These are phyloP conservation scores for Myxozyma udenii DNA, from an alignment of 805 yeast genomes.

Conservation along the genomic window DNA sequence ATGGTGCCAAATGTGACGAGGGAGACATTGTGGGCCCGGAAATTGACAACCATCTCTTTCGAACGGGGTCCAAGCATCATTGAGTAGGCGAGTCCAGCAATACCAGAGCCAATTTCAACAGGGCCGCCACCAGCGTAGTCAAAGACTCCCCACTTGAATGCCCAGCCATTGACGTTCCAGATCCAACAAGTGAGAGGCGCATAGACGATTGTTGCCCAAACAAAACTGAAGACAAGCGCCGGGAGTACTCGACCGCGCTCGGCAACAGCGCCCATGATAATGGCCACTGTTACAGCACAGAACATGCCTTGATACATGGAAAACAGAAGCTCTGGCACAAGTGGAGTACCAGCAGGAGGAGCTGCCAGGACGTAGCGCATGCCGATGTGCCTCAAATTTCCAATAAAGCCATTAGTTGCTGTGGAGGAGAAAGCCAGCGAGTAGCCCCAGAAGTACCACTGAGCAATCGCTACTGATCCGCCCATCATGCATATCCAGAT, in stretches of 20 bases:
- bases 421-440: conserved; percentile 81
- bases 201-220: conserved; percentile 89
- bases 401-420: conserved; percentile 81
- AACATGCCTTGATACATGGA: conserved; percentile 90
- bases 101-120: conserved; percentile 88
- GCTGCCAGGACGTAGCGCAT: conserved; percentile 63
- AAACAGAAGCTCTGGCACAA: conserved; percentile 78
- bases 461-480: conserved; percentile 74
- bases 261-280: conserved; percentile 87
- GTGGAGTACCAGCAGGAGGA: conserved; percentile 40
- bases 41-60: conserved; percentile 53
- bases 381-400: conserved; percentile 80
- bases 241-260: conserved; percentile 91
- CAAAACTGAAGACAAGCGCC: conserved; percentile 71
- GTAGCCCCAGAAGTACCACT: conserved; percentile 99
- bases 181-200: conserved; percentile 96
- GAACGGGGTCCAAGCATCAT: conserved; percentile 65
- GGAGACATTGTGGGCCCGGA: conserved; percentile 92
- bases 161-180: conserved; percentile 95
- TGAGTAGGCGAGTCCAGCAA: conserved; percentile 84
- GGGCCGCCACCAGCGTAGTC: conserved; percentile 99
- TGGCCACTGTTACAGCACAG: conserved; percentile 85
- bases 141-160: conserved; percentile 81
- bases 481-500: conserved; percentile 95
- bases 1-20: conserved; percentile 85